A percentile compares a stretch with the other conserved stretches of the same genome.
Conservation (phyloP, 139 green algal species). For the Chlorokybus atmophyticus region DNA sequence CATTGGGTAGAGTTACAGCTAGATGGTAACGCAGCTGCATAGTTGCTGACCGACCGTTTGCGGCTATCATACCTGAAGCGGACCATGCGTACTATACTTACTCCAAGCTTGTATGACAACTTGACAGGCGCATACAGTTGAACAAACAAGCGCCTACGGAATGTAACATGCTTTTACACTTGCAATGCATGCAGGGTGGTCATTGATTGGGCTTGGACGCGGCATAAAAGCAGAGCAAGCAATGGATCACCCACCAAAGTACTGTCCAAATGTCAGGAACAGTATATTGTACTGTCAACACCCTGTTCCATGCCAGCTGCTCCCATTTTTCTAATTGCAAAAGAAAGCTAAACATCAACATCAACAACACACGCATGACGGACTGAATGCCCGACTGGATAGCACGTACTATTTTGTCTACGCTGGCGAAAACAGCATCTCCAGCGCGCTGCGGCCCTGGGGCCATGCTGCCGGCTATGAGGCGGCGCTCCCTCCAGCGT, state of each 20-base stretch:
- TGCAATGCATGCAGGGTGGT: too few species aligned
- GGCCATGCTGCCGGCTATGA: too few species aligned
- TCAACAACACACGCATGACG: background rate
- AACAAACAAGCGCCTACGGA: too few species aligned
- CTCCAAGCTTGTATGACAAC: background rate
- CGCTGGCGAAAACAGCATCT: constrained; percentile 7
- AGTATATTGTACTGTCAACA: too few species aligned
- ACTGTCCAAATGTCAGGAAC: background rate
- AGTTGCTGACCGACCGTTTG: too few species aligned
- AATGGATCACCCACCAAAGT: background rate
- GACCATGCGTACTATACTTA: too few species aligned
- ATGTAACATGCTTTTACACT: too few species aligned
- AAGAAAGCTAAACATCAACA: background rate
- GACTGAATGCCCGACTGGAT: background rate
- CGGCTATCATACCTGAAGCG: too few species aligned
- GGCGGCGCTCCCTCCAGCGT: too few species aligned
- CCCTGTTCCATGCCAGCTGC: background rate
- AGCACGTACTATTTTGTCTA: constrained; percentile 20
- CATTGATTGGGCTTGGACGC: too few species aligned
- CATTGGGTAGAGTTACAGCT: too few species aligned
- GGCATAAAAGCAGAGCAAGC: background rate
- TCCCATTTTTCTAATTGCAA: background rate
- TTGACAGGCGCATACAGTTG: background rate
- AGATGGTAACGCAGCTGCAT: background rate
- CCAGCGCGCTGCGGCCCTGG: too few species aligned